phyloP scores from a whole-genome alignment of 1,139 yeast species.

The Kodamaea ohmeri region DNA sequence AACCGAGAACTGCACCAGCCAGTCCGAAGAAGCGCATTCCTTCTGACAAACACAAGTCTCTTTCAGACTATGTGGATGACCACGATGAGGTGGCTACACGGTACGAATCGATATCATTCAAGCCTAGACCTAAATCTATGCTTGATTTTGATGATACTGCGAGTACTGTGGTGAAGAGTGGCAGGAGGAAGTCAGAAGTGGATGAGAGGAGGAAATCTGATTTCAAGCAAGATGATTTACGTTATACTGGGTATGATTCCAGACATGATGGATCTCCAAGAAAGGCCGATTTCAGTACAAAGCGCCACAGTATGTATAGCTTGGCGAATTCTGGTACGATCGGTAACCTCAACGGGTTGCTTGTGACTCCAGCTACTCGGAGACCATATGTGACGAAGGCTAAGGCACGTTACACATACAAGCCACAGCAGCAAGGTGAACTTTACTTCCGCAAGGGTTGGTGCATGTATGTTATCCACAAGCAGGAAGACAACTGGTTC shows the following conservation, averaged over 20 bases:
- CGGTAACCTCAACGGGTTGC: conserved; percentile 18
- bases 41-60: conserved; percentile 16
- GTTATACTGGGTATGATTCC: too few relatives aligned
- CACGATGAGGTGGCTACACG: conserved; percentile 39
- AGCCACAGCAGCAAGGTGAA: conserved; percentile 79
- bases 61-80: conserved; percentile 36
- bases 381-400: conserved; percentile 58
- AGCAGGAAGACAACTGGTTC: conserved; percentile 92
- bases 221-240: background rate
- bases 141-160: conserved; percentile 18
- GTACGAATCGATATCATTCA: conserved; percentile 35
- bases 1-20: conserved; percentile 17
- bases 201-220: background rate
- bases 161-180: conserved; percentile 13
- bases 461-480: conserved; percentile 63
- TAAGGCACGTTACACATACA: conserved; percentile 68
- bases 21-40: conserved; percentile 16
- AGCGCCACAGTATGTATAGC: conserved; percentile 26
- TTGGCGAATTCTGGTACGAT: conserved; percentile 22
- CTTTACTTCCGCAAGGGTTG: conserved; percentile 73
- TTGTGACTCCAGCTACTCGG: conserved; percentile 39
- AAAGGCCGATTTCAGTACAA: conserved; percentile 15
- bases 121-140: conserved; percentile 46
- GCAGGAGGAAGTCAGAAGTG: conserved; percentile 21
- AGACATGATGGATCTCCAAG: conserved; percentile 5